Evolutionary conservation across 192 early-diverging fungal species (phyloP), one percentile per base, ranked within the genome.

Genomic region (Umbelopsis sp.): DNA sequence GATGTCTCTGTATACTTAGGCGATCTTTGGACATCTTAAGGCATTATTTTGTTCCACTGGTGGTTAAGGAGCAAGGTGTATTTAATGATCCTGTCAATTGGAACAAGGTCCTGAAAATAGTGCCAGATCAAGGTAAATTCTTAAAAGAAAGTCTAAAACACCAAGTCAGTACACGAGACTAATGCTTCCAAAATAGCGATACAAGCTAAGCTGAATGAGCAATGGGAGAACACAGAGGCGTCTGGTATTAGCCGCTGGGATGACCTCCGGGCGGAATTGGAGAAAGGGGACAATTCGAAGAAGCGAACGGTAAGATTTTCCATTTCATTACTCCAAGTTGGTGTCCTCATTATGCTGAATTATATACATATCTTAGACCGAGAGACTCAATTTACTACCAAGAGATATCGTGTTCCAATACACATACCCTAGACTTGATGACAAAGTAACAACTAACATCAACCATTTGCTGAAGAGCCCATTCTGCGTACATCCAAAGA

Each of bases 391-490:
- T 22, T 27, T 58, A 2, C 11, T 86, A 35, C 80, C 80, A 66
- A 78, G 87, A 25, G 95, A 96, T 52, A 92, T 96, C 68, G 84
- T 92, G 67, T 90, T 99, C 69, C 96, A 96, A 79, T 94, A 92
- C 70, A 86, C 86, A 3, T 99, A 99, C 61, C 97, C 97, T 22
- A 89, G 97, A 33, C 85, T 99, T 45, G 96, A 99, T 79, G 89
- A 91, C 33, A 95, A 97, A 64, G 97, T 99, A 23, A 89, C 94
- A 1, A 92, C 88, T 16, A 88, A 92, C 41, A 86, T 97, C 10
- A 93, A 91, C 77, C 97, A 99, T 84, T 93, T 99, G 85, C 86
- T 99, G 27, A 99, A 99, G 77, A 90, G 90, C 72, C 97, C 97
- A 8, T 98, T 99, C 77, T 99, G 95, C 81, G 91, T 97, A 22